Conservation (phyloP, 192 early-diverging fungal genomes). For the Podila epicladia region DNA sequence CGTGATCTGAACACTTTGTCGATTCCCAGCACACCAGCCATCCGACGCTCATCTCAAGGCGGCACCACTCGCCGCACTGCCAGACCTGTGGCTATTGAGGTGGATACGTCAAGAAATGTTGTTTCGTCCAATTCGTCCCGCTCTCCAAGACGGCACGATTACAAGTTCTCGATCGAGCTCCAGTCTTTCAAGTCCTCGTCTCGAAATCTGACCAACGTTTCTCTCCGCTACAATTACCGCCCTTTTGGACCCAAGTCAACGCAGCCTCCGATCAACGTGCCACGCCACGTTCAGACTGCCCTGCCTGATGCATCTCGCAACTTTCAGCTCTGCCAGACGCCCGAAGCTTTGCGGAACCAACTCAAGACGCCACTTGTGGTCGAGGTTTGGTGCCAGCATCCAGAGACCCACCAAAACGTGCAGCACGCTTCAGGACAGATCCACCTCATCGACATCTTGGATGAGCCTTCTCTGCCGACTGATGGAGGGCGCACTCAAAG, state of each 20-base stretch:
- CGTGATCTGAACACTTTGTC: slow-evolving; percentile 46
- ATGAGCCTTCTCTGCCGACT: slow-evolving; percentile 11
- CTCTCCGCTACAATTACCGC: slow-evolving; percentile 47
- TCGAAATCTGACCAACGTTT: slow-evolving; percentile 28
- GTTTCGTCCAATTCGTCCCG: slow-evolving; percentile 30
- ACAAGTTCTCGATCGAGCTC: slow-evolving; percentile 52
- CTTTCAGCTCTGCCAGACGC: slow-evolving; percentile 50
- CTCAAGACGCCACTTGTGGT: slow-evolving; percentile 43
- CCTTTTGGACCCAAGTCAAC: slow-evolving; percentile 50
- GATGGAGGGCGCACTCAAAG: slow-evolving; percentile 31
- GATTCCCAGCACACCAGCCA: slow-evolving; percentile 41
- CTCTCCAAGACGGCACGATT: slow-evolving; percentile 42
- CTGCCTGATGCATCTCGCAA: slow-evolving; percentile 36
- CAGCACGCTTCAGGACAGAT: slow-evolving; percentile 46
- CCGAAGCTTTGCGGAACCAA: slow-evolving; percentile 38
- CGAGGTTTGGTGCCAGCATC: slow-evolving; percentile 48
- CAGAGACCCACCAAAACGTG: slow-evolving; percentile 34
- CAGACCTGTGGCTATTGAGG: slow-evolving; percentile 37
- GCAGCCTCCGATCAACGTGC: slow-evolving; percentile 38
- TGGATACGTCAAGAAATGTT: slow-evolving; percentile 20
- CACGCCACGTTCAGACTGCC: slow-evolving; percentile 15
- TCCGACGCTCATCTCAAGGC: slow-evolving; percentile 46
- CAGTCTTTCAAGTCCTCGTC: slow-evolving; percentile 37
- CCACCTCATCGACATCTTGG: slow-evolving; percentile 37
- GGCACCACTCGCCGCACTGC: slow-evolving; percentile 16